phyloP scores from a whole-genome alignment of 2,329 filamentous ascomycete genomes.

The Venturia oleaginea region DNA sequence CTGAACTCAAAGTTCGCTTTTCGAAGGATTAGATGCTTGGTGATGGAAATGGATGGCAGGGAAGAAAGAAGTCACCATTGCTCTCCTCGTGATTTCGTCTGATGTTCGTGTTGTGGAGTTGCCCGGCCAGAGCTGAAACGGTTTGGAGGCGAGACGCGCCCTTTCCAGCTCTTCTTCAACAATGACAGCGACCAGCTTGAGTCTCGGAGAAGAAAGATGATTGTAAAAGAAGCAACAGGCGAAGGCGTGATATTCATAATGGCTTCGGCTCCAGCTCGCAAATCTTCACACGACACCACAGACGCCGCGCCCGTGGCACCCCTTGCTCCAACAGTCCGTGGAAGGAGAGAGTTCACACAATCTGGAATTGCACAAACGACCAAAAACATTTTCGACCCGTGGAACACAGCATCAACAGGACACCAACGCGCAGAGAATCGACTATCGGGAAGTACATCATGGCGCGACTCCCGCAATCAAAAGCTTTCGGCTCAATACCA shows the following conservation, averaged over 20 bases:
- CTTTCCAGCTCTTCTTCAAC: neutral
- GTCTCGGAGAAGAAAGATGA: neutral
- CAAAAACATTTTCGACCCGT: constrained; percentile 49
- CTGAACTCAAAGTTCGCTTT: no score
- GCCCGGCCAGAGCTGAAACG: neutral
- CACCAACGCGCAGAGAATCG: constrained; percentile 68
- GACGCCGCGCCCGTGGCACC: neutral
- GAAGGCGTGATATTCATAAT: neutral
- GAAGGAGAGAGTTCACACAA: constrained; percentile 1
- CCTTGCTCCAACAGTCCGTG: neutral
- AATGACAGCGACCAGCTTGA: neutral
- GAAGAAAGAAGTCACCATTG: neutral
- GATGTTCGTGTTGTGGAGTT: neutral
- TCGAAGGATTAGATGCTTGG: neutral
- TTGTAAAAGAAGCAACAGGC: neutral
- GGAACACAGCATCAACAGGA: constrained; percentile 66
- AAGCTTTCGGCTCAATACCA: constrained; percentile 59
- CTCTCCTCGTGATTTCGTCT: neutral
- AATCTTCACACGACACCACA: neutral
- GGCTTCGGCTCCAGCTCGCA: neutral
- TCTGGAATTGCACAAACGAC: constrained; percentile 15
- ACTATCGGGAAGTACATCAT: constrained; percentile 53
- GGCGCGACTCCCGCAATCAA: constrained; percentile 59
- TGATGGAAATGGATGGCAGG: neutral
- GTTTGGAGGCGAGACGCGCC: neutral